Percentiles rank a stretch among this genome's conserved stretches.
Evolutionary conservation across 2,329 filamentous ascomycete genomes (phyloP).

Genomic region (Cladophialophora carrionii): DNA sequence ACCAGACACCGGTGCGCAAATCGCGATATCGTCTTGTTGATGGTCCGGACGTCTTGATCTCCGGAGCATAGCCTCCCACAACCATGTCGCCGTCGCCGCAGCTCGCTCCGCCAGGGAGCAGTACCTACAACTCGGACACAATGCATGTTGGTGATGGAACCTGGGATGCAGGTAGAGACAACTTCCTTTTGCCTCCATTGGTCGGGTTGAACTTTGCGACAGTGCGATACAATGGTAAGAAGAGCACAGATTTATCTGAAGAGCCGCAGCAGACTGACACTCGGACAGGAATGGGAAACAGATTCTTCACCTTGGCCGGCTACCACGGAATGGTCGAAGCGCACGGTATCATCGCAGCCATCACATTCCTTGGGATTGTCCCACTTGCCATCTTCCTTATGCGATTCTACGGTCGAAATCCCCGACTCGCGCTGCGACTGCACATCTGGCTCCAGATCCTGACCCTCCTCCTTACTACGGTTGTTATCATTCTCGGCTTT

Average conservation of each 20-base stretch:
- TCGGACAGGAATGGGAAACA: constrained; percentile 66
- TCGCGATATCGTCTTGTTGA: constrained; percentile 9
- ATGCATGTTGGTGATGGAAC: constrained; percentile 69
- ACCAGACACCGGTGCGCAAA: background rate
- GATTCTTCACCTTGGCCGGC: constrained; percentile 61
- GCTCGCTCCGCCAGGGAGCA: constrained; percentile 62
- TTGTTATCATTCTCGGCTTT: constrained; percentile 64
- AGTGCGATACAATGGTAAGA: constrained; percentile 67
- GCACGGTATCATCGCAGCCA: constrained; percentile 63
- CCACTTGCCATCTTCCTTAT: constrained; percentile 63
- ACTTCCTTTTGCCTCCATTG: constrained; percentile 66
- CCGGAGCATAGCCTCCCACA: constrained; percentile 36
- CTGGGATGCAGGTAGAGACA: constrained; percentile 65
- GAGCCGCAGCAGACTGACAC: constrained; percentile 25
- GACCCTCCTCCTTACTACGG: constrained; percentile 63
- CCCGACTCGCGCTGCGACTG: constrained; percentile 59
- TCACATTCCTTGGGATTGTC: constrained; percentile 64
- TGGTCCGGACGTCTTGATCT: constrained; percentile 26
- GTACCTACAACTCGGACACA: constrained; percentile 63
- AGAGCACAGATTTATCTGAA: constrained; percentile 13
- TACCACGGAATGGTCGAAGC: constrained; percentile 63
- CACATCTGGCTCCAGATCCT: constrained; percentile 68
- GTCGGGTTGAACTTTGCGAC: constrained; percentile 68
- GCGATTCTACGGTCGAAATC: constrained; percentile 62
- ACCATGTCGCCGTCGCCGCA: constrained; percentile 46